Base-by-base conservation (phyloP, 192 early-diverging fungal species). In the Entomortierella parvispora region DNA sequence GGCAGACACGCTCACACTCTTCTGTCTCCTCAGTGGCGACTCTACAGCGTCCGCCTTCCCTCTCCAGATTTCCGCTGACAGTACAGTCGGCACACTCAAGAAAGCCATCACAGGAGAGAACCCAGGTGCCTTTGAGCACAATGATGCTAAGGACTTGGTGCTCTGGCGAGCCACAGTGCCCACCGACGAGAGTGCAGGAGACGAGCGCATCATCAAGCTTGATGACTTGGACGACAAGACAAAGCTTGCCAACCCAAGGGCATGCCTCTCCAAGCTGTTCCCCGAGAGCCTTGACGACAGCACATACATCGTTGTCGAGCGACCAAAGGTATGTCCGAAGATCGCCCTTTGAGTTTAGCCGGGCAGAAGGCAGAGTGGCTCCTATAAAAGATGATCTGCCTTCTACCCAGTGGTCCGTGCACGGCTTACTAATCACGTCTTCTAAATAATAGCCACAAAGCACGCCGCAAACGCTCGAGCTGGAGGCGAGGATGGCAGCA, bases 51-150 rank as follows among this genome's bases (percentile, higher is more conserved):
- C n/a, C n/a, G n/a, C n/a, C n/a, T n/a, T n/a, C n/a, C n/a, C n/a
- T n/a, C n/a, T n/a, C n/a, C n/a, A n/a, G n/a, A n/a, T n/a, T n/a
- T n/a, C n/a, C n/a, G n/a, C n/a, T n/a, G 17, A 17, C 9, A 17
- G 17, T 11, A 44, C 9, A 17, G 28, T 71, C 37, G 20, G 51
- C 28, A 33, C 44, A 29, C 69, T 71, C 62, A 63, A 57, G 58
- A 9, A 54, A 23, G 33, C 47, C 18, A 55, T 62, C 50, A 51
- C 43, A 47, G 25, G 22, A 9, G 29, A 54, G 50, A 70, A 31
- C 18, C 32, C 25, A 12, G 31, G n/a, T 42, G 37, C 47, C n/a
- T 51, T 62, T 22, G 32, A 20, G n/a, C 11, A 55, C 15, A 40
- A 45, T 12, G 50, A 1, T 46, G 59, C 49, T 45, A 18, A 48